Base-by-base conservation (phyloP, 192 early-diverging fungal genomes). In the Helicostylum pulchrum region DNA sequence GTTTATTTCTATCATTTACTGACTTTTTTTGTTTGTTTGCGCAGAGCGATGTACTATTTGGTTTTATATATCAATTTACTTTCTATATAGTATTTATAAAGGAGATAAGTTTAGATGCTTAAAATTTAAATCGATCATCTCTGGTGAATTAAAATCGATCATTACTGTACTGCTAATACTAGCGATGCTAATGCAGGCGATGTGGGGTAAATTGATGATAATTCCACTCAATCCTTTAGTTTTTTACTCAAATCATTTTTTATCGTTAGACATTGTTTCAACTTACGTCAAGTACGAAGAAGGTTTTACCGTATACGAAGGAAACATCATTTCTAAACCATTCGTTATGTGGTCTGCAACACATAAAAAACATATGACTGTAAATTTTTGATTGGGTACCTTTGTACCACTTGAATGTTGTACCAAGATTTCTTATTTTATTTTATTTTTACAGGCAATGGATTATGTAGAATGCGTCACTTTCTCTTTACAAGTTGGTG, bases 151-250 rank as follows among this genome's bases (percentile, higher is more conserved):
- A 4, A 73, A 73, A 31, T 62, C 65, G 23, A 57, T 73, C 26
- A 61, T 73, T 42, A 73, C 71, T 6, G n/a, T 73, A 34, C 47
- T 73, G 31, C 48, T 73, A 32, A 61, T 73, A 47, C 36, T 62
- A 63, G 56, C 54, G 61, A 67, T 73, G 55, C 43, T 52, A 47
- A 39, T 43, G 45, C 71, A 73, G 39, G 23, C 55, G 12, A 56
- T 56, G 34, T 73, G 65, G 48, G 71, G 71, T 73, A 64, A 57
- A 52, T 55, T 6, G 9, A 26, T 6, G 3, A 59, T 7, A 59
- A 45, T 14, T 23, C 6, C 20, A 5, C 10, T 45, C 8, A 8
- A n/a, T 10, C 34, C 20, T 30, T 9, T 42, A 8, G 14, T 14
- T 2, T 7, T 46, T 19, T 10, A 47, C 7, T 26, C 9, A 12